These are phyloP conservation scores for Exsudoporus frostii DNA, from an alignment of 768 basidiomycete genomes.

Conservation along the genomic window DNA sequence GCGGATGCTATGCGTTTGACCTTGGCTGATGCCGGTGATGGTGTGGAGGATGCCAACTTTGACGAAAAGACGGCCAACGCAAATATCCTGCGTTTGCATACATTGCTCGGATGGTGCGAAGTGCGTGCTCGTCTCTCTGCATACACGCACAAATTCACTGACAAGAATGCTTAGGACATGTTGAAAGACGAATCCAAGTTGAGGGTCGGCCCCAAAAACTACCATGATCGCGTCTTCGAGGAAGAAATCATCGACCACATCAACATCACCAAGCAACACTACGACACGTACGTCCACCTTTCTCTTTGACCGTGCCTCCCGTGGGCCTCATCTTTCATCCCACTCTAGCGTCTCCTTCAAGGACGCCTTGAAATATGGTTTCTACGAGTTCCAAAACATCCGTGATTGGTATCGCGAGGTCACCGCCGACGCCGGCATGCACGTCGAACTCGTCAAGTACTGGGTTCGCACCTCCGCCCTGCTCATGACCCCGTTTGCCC, in stretches of 20 bases:
- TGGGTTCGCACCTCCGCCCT: conserved; percentile 84
- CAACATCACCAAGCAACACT: conserved; percentile 75
- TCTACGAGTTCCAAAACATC: conserved; percentile 89
- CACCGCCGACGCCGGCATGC: conserved; percentile 87
- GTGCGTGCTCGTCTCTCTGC: conserved; percentile 39
- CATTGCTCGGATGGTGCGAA: conserved; percentile 88
- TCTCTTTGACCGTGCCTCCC: not conserved
- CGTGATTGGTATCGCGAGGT: conserved; percentile 98
- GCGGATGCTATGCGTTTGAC: conserved; percentile 91
- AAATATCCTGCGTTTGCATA: conserved; percentile 90
- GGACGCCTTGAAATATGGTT: conserved; percentile 90
- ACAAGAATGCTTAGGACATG: conserved; percentile 61
- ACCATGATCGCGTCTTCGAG: conserved; percentile 89
- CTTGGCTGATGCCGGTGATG: conserved; percentile 96
- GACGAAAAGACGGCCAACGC: conserved; percentile 98
- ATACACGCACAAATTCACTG: not conserved
- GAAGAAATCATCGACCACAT: conserved; percentile 87
- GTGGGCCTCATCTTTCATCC: not conserved
- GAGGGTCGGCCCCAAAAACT: conserved; percentile 69
- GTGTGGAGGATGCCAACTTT: conserved; percentile 98
- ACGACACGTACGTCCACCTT: conserved; percentile 61
- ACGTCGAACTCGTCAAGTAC: conserved; percentile 77
- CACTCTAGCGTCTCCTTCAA: conserved; percentile 87
- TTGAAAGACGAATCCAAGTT: conserved; percentile 65
- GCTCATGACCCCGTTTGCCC: conserved; percentile 81